These are phyloP conservation scores for Acacia crassicarpa DNA, from an alignment of 306 rosid species.

Conservation along the genomic window DNA sequence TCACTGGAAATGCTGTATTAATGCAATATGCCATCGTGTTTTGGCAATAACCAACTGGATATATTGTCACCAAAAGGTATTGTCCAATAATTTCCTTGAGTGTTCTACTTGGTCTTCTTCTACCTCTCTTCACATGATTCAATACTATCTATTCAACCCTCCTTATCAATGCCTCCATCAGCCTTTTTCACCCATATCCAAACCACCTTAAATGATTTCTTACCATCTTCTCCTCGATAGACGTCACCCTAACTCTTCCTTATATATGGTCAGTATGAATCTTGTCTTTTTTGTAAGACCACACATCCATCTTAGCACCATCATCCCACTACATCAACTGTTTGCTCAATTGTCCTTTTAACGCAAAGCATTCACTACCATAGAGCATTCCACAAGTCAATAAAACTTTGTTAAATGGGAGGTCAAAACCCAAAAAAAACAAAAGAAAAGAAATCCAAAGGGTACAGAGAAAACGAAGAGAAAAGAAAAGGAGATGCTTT, in stretches of 20 bases:
- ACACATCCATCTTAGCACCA: no score
- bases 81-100: neutral
- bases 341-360: neutral
- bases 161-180: neutral
- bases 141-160: neutral
- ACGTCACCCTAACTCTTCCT: neutral
- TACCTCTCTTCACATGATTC: neutral
- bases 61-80: neutral
- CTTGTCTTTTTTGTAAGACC: neutral
- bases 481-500: neutral
- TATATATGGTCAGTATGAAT: neutral
- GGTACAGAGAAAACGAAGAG: neutral
- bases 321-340: neutral
- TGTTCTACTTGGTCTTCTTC: neutral
- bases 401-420: neutral
- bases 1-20: neutral
- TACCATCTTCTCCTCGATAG: neutral
- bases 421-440: neutral
- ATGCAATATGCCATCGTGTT: neutral
- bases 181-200: neutral
- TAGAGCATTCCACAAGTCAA: neutral
- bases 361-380: neutral
- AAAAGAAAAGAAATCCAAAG: neutral
- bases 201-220: neutral
- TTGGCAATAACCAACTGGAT: neutral